phyloP scores from a whole-genome alignment of 805 yeast species.

The Ogataea parapolymorpha region DNA sequence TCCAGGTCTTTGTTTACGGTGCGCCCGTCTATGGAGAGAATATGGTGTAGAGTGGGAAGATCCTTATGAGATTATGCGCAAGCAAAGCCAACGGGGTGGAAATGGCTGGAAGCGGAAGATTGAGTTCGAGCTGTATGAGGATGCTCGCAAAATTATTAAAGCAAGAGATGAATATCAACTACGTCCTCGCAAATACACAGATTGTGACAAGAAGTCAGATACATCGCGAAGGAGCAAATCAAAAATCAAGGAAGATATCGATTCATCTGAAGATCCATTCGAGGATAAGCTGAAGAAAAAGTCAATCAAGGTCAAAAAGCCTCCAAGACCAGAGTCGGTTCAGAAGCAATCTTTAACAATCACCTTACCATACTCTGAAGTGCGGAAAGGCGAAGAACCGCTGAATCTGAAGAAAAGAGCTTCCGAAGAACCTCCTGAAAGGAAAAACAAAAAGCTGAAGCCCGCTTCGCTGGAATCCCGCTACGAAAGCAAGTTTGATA shows the following conservation, averaged over 20 bases:
- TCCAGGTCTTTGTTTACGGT: constrained; percentile 73
- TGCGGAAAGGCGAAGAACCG: constrained; percentile 6
- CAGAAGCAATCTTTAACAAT: constrained; percentile 16
- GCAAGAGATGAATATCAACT: constrained; percentile 41
- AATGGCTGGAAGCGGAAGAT: constrained; percentile 57
- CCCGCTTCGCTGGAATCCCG: constrained; percentile 9
- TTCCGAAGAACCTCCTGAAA: constrained; percentile 7
- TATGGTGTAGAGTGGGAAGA: constrained; percentile 87
- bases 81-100: constrained; percentile 40
- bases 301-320: constrained; percentile 14
- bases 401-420: constrained; percentile 3
- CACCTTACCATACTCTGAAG: constrained; percentile 19
- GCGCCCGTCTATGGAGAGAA: constrained; percentile 89
- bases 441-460: constrained; percentile 3
- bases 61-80: constrained; percentile 62
- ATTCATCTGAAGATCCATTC: background rate
- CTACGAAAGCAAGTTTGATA: constrained; percentile 26
- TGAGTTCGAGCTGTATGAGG: constrained; percentile 66
- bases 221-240: background rate
- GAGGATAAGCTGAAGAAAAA: constrained; percentile 6
- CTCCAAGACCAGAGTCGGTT: constrained; percentile 1
- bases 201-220: constrained; percentile 1
- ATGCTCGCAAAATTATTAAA: constrained; percentile 50
- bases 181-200: constrained; percentile 20
- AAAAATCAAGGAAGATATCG: constrained; percentile 2